Evolutionary conservation across 1,139 yeast genomes (phyloP).

Genomic region (Kluyveromyces sp.): DNA sequence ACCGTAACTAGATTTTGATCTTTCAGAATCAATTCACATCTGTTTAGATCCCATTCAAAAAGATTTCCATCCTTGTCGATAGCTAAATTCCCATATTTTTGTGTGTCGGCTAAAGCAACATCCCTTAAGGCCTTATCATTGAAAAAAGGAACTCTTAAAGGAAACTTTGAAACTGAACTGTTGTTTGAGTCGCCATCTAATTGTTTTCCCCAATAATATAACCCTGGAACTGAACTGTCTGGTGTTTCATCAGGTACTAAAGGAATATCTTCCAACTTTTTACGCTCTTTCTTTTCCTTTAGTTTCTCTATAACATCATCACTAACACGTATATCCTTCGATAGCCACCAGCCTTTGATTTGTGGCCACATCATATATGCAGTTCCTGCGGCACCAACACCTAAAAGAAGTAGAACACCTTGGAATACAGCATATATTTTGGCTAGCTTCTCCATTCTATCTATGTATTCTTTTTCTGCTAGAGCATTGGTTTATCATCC

Average conservation of each 20-base stretch:
- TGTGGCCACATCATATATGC: slow-evolving; percentile 23
- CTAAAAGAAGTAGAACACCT: slow-evolving; percentile 17
- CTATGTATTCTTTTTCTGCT: slow-evolving; percentile 12
- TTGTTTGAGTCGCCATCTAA: slow-evolving; percentile 23
- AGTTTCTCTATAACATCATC: slow-evolving; percentile 15
- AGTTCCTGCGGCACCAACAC: slow-evolving; percentile 17
- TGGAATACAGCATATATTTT: slow-evolving; percentile 20
- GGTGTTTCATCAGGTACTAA: slow-evolving; percentile 24
- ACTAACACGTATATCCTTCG: slow-evolving; percentile 13
- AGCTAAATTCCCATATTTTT: slow-evolving; percentile 44
- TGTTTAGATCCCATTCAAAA: slow-evolving; percentile 50
- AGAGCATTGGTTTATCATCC: slow-evolving; percentile 13
- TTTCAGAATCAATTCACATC: slow-evolving; percentile 22
- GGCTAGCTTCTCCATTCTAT: slow-evolving; percentile 15
- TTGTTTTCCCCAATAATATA: slow-evolving; percentile 48
- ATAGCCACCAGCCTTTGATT: slow-evolving; percentile 20
- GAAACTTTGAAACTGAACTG: slow-evolving; percentile 38
- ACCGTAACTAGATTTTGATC: slow-evolving; percentile 42
- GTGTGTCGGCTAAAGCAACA: slow-evolving; percentile 44
- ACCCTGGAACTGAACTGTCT: slow-evolving; percentile 39
- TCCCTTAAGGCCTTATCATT: slow-evolving; percentile 54
- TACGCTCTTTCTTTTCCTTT: slow-evolving; percentile 12
- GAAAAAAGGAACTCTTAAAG: slow-evolving; percentile 55
- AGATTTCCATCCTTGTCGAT: slow-evolving; percentile 65
- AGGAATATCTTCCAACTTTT: slow-evolving; percentile 21